Conservation (phyloP, 169 alveolate genomes). For the Plasmodium gaboni region DNA sequence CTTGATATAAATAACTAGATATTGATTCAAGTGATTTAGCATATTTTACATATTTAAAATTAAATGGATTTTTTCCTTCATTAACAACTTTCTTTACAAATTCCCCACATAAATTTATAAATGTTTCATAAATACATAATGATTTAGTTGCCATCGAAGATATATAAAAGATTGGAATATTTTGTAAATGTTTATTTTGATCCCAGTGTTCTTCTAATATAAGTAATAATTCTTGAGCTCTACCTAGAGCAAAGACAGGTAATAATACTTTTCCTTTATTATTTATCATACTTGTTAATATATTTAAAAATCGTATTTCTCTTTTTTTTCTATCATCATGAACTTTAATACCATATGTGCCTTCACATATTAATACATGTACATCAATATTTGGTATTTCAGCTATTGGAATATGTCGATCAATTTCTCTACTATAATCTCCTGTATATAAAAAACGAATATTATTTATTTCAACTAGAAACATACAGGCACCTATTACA, state of each 20-base stretch:
- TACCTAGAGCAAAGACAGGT: conserved; percentile 97
- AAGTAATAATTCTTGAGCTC: conserved; percentile 97
- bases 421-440: conserved; percentile 97
- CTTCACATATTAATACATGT: conserved; percentile 97
- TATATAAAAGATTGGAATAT: conserved; percentile 95
- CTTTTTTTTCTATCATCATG: conserved; percentile 97
- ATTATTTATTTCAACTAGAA: conserved; percentile 97
- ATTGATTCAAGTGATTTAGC: conserved; percentile 86
- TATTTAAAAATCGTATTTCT: conserved; percentile 93
- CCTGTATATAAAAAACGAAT: conserved; percentile 98
- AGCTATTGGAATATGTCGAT: conserved; percentile 97
- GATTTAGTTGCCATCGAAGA: conserved; percentile 96
- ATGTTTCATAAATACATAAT: conserved; percentile 95
- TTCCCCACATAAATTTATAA: conserved; percentile 96
- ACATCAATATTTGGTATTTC: conserved; percentile 95
- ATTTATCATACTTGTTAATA: conserved; percentile 84
- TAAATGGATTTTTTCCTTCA: conserved; percentile 94
- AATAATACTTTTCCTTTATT: conserved; percentile 95
- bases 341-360: conserved; percentile 97
- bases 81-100: conserved; percentile 89
- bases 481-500: conserved; percentile 99
- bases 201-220: conserved; percentile 98
- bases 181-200: conserved; percentile 90
- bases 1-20: conserved; percentile 77
- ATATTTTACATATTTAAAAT: conserved; percentile 91